These are phyloP conservation scores for Phalaenopsis aphrodite DNA, from an alignment of 106 monocot genomes.

Conservation along the genomic window DNA sequence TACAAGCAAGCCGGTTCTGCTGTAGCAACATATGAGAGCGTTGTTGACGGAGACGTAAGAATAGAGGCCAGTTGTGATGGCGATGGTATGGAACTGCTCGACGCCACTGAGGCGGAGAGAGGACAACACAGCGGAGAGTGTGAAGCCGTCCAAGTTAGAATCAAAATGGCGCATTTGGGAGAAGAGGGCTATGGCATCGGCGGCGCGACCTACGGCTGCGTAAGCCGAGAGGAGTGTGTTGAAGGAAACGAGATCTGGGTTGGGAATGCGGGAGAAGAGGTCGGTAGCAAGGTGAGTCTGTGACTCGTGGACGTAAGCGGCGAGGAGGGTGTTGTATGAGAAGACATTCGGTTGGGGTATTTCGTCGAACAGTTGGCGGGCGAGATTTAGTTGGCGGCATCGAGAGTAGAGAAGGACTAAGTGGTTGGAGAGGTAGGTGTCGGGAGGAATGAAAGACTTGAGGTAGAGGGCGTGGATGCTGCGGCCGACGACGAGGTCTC, in stretches of 20 bases:
- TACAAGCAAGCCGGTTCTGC: conserved; percentile 18
- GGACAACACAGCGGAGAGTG: conserved; percentile 47
- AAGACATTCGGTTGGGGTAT: conserved; percentile 58
- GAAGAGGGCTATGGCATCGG: conserved; percentile 28
- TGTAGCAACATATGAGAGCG: conserved; percentile 41
- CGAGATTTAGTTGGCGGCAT: conserved; percentile 26
- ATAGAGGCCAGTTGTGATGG: conserved; percentile 28
- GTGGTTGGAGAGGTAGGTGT: conserved; percentile 60
- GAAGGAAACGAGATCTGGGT: conserved; percentile 61
- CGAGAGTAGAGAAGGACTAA: conserved; percentile 50
- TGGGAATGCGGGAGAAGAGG: conserved; percentile 40
- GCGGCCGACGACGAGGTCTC: conserved; percentile 23
- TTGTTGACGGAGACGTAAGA: conserved; percentile 43
- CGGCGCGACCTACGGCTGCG: conserved; percentile 10
- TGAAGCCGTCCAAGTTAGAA: conserved; percentile 36
- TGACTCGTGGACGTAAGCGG: conserved; percentile 29
- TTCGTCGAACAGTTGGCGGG: conserved; percentile 54
- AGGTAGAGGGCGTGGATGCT: conserved; percentile 45
- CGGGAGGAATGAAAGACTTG: conserved; percentile 34
- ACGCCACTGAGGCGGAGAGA: conserved; percentile 2
- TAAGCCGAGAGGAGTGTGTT: conserved; percentile 57
- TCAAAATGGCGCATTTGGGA: conserved; percentile 16
- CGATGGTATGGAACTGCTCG: conserved; percentile 32
- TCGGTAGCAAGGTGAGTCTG: conserved; percentile 9
- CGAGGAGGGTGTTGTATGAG: conserved; percentile 74